phyloP scores from a whole-genome alignment of 164 flowering plant genomes.

The Warburgia ugandensis region DNA sequence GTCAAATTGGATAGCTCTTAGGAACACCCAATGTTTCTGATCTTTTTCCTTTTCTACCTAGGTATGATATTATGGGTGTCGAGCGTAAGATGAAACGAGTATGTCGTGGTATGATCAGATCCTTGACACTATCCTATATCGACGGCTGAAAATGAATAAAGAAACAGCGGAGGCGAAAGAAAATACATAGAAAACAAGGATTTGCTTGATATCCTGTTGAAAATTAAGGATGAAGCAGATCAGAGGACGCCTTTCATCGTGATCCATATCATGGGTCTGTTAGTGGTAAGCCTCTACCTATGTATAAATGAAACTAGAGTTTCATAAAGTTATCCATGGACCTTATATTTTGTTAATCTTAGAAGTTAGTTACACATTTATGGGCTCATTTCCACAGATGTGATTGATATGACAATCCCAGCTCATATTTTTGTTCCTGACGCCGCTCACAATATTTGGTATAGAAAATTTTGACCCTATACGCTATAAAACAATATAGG shows the following conservation, averaged over 20 bases:
- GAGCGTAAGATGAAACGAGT: conserved; percentile 17
- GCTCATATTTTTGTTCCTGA: no score
- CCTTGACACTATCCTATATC: conserved; percentile 26
- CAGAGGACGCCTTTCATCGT: conserved; percentile 27
- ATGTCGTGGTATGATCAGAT: conserved; percentile 25
- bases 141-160: conserved; percentile 19
- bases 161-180: conserved; percentile 3
- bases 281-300: conserved; percentile 23
- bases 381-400: no score
- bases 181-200: conserved; percentile 22
- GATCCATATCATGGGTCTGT: conserved; percentile 29
- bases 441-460: no score
- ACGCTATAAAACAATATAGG: not conserved
- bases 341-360: no score
- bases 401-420: no score
- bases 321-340: no score
- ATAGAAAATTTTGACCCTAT: no score
- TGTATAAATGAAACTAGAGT: no score
- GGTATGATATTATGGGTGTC: conserved; percentile 47
- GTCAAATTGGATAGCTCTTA: conserved; percentile 24
- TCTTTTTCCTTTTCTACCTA: conserved; percentile 31
- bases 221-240: conserved; percentile 33
- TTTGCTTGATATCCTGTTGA: conserved; percentile 36
- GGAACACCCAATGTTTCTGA: conserved; percentile 49
- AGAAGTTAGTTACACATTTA: not conserved